Evolutionary conservation across 176 grass and related monocot species (phyloP).

Genomic region (Aegilops longissima): DNA sequence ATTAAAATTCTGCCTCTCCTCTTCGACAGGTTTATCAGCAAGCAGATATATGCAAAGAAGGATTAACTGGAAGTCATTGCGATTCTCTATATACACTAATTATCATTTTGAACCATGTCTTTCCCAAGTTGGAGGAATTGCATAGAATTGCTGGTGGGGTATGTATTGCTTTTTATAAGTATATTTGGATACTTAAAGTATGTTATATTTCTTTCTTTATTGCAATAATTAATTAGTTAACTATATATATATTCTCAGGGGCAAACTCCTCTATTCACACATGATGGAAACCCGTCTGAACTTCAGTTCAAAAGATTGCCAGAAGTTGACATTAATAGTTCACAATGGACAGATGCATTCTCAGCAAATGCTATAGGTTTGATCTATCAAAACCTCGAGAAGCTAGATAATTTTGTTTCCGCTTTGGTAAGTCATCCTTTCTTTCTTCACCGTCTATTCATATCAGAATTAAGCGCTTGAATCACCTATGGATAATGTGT

Average conservation of each 20-base stretch:
- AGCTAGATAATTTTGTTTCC: constrained; percentile 54
- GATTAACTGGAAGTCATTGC: not conserved
- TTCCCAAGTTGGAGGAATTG: not conserved
- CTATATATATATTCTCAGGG: not conserved
- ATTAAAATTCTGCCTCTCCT: not conserved
- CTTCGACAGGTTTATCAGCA: not conserved
- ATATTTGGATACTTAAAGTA: too few species aligned
- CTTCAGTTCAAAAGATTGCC: constrained; percentile 67
- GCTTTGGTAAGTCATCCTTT: constrained; percentile 40
- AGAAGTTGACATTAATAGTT: constrained; percentile 48
- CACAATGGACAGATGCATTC: constrained; percentile 66
- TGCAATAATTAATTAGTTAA: not conserved
- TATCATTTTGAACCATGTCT: not conserved
- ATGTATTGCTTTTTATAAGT: not conserved
- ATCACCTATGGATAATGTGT: too few species aligned
- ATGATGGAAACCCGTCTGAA: not conserved
- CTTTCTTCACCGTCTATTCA: not conserved
- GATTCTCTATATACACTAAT: not conserved
- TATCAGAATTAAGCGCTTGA: not conserved
- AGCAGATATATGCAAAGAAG: not conserved
- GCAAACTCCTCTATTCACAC: not conserved
- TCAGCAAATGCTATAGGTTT: constrained; percentile 58
- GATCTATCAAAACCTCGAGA: constrained; percentile 80
- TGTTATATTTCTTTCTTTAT: too few species aligned
- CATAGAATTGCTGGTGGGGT: not conserved